Evolutionary conservation across 164 flowering plant species (phyloP).

Genomic region (Dillenia turbinata): DNA sequence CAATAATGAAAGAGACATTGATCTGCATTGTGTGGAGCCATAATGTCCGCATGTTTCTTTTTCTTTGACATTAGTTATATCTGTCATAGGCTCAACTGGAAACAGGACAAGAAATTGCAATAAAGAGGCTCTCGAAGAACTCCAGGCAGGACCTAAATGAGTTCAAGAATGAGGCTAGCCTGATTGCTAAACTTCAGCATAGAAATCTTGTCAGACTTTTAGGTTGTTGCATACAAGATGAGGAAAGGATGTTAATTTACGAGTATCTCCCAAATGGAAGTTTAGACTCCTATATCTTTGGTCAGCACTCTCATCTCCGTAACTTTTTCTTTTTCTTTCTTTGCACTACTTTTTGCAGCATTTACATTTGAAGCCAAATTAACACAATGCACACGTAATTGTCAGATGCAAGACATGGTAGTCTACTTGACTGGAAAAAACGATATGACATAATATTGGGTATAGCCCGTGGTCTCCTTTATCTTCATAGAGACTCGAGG

Average conservation of each 20-base stretch:
- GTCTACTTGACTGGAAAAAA: conserved; percentile 29
- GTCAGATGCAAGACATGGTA: conserved; percentile 25
- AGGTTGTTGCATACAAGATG: conserved; percentile 35
- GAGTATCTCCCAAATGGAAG: conserved; percentile 53
- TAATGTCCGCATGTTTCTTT: not conserved
- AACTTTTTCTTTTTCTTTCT: not conserved
- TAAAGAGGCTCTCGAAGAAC: conserved; percentile 31
- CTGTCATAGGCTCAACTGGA: conserved; percentile 15
- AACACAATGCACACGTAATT: not conserved
- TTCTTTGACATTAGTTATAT: too few species aligned
- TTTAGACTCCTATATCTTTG: conserved; percentile 38
- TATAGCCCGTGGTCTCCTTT: conserved; percentile 39
- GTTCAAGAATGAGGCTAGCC: conserved; percentile 34
- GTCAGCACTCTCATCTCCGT: conserved; percentile 14
- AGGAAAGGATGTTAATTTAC: conserved; percentile 37
- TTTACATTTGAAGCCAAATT: not conserved
- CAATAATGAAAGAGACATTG: not conserved
- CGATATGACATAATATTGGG: conserved; percentile 35
- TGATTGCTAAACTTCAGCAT: conserved; percentile 42
- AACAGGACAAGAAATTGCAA: conserved; percentile 31
- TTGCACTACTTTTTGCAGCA: too few species aligned
- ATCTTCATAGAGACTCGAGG: conserved; percentile 47
- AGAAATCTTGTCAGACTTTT: conserved; percentile 41
- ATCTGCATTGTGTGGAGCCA: not conserved
- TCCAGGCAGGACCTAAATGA: conserved; percentile 37